These are phyloP conservation scores for Phytophthora melonis DNA, from an alignment of 352 stramenopile genomes.

Conservation along the genomic window DNA sequence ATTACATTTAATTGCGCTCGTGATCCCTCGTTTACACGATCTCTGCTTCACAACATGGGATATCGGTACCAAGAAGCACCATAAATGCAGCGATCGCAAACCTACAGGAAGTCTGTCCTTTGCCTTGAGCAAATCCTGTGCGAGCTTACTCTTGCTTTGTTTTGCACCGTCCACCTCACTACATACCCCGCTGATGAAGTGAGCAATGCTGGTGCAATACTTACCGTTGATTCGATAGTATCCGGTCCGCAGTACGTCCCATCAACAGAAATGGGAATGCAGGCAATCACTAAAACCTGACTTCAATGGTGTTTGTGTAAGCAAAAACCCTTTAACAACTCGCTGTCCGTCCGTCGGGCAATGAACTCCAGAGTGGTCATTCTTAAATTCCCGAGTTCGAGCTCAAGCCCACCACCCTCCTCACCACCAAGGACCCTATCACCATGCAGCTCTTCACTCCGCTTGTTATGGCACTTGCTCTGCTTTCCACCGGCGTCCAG, in stretches of 20 bases:
- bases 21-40: slow-evolving; percentile 2
- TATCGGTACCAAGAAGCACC: background rate
- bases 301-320: background rate
- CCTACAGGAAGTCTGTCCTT: background rate
- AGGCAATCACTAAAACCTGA: background rate
- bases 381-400: slow-evolving; percentile 22
- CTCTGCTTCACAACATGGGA: background rate
- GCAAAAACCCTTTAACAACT: slow-evolving; percentile 5
- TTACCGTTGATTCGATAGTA: background rate
- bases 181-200: background rate
- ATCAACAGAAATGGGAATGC: slow-evolving; percentile 2
- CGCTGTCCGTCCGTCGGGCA: background rate
- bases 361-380: slow-evolving; percentile 6
- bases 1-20: no score
- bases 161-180: background rate
- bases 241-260: slow-evolving; percentile 1
- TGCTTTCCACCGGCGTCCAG: slow-evolving; percentile 30
- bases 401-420: slow-evolving; percentile 6
- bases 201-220: background rate
- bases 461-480: slow-evolving; percentile 7
- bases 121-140: background rate
- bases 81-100: background rate
- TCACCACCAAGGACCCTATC: background rate
- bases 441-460: slow-evolving; percentile 23
- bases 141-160: background rate